Percentiles rank a stretch among this genome's conserved stretches.
Conservation (phyloP, 169 alveolate species). For the Eimeria praecox region DNA sequence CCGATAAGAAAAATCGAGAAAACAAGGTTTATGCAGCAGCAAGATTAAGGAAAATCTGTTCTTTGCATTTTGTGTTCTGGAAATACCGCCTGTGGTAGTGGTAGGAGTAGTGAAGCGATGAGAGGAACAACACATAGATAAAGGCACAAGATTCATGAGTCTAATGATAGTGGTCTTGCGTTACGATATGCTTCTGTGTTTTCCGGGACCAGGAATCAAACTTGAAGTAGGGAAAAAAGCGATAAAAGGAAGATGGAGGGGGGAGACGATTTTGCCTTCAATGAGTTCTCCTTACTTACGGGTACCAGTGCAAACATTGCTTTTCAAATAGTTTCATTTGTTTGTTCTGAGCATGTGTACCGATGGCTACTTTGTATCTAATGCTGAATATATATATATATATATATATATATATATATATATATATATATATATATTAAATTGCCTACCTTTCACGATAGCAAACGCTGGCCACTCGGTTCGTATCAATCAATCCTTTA, state of each 20-base stretch:
- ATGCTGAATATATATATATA: no score
- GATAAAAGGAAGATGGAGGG: not conserved
- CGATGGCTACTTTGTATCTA: no score
- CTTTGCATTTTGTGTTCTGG: not conserved
- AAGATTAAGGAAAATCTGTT: not conserved
- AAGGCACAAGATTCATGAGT: not conserved
- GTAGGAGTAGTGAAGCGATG: not conserved
- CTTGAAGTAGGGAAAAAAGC: not conserved
- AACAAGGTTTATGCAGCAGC: not conserved
- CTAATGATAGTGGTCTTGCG: not conserved
- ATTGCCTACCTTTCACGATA: no score
- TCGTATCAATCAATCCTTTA: no score
- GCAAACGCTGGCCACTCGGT: no score
- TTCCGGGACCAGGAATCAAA: not conserved
- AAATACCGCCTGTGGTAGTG: not conserved
- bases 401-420: no score
- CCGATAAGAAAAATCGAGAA: no score
- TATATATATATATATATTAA: no score
- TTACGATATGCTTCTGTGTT: not conserved
- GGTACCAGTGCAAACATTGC: not conserved
- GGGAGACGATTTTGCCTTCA: not conserved
- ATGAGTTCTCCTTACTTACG: not conserved
- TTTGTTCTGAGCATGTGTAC: no score
- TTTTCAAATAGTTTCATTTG: no score
- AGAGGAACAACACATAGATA: no score